Evolutionary conservation across 768 basidiomycete species (phyloP).

Genomic region (Royoungia palumana): DNA sequence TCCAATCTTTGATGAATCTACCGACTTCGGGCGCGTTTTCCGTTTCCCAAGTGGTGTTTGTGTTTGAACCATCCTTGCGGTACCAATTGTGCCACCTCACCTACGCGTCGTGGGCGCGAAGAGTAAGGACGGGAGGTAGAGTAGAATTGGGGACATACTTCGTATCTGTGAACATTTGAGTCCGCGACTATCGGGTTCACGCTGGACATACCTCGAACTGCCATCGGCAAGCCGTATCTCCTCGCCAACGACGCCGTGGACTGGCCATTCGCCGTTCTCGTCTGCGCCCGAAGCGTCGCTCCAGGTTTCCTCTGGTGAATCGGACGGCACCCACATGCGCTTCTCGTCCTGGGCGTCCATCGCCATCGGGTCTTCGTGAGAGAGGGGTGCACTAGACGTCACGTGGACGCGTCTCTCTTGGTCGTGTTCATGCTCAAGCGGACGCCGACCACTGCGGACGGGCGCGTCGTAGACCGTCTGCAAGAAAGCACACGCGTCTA

Average conservation of each 20-base stretch:
- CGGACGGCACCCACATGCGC: constrained; percentile 28
- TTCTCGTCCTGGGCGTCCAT: not conserved
- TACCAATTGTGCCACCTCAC: constrained; percentile 53
- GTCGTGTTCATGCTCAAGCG: constrained; percentile 61
- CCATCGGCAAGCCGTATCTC: constrained; percentile 29
- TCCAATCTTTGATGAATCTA: constrained; percentile 33
- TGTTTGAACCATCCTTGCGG: constrained; percentile 50
- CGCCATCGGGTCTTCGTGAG: no score
- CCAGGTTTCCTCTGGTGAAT: constrained; percentile 30
- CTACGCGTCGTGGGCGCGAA: constrained; percentile 28
- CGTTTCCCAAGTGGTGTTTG: constrained; percentile 53
- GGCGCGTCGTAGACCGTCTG: constrained; percentile 61
- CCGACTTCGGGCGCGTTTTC: constrained; percentile 14
- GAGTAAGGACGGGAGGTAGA: not conserved
- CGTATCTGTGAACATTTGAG: constrained; percentile 26
- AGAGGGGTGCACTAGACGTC: not conserved
- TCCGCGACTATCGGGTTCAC: not conserved
- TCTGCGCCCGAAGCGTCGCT: constrained; percentile 32
- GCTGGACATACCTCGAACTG: constrained; percentile 20
- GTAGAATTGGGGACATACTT: constrained; percentile 21
- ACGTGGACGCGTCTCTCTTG: constrained; percentile 8
- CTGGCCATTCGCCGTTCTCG: constrained; percentile 31
- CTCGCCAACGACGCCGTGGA: constrained; percentile 29
- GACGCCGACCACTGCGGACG: constrained; percentile 65
- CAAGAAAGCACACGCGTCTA: constrained; percentile 71